A percentile compares a stretch with the other conserved stretches of the same genome.
phyloP scores from a whole-genome alignment of 2,329 filamentous ascomycete species.

The Fusarium caatingaense region DNA sequence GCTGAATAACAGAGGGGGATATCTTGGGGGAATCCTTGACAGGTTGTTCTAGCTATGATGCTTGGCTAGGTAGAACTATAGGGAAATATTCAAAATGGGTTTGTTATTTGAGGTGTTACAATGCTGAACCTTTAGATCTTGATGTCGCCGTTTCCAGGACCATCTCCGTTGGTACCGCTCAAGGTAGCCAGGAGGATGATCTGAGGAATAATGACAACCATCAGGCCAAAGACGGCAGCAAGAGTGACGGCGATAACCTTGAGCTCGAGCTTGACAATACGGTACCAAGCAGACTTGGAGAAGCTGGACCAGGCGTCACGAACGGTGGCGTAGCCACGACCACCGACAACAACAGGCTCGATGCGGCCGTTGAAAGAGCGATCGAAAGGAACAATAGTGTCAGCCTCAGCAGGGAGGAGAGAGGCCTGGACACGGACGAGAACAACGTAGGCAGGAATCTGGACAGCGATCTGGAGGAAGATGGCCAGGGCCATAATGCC shows the following conservation, averaged over 20 bases:
- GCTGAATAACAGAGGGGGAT: background rate
- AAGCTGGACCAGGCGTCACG: slow-evolving; percentile 84
- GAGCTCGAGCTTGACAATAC: slow-evolving; percentile 78
- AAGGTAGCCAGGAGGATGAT: slow-evolving; percentile 54
- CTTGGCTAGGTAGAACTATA: background rate
- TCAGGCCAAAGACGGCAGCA: slow-evolving; percentile 59
- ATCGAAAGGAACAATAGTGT: slow-evolving; percentile 91
- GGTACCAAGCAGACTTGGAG: slow-evolving; percentile 75
- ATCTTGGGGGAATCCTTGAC: slow-evolving; percentile 3
- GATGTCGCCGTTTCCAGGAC: slow-evolving; percentile 1
- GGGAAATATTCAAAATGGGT: background rate
- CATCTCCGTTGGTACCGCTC: slow-evolving; percentile 8
- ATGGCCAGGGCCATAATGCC: slow-evolving; percentile 60
- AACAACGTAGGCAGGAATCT: slow-evolving; percentile 81
- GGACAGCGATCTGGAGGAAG: slow-evolving; percentile 68
- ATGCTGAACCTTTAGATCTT: slow-evolving; percentile 15
- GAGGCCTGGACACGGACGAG: slow-evolving; percentile 88
- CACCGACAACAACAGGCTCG: slow-evolving; percentile 78
- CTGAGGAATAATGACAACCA: slow-evolving; percentile 63
- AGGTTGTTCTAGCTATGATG: slow-evolving; percentile 1
- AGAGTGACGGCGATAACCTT: slow-evolving; percentile 74
- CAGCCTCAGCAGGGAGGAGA: slow-evolving; percentile 81
- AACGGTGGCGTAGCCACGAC: slow-evolving; percentile 76
- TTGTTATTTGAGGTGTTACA: background rate
- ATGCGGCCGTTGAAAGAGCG: slow-evolving; percentile 84